Evolutionary conservation across 352 stramenopile genomes (phyloP).

Genomic region (Pythium coloratum): DNA sequence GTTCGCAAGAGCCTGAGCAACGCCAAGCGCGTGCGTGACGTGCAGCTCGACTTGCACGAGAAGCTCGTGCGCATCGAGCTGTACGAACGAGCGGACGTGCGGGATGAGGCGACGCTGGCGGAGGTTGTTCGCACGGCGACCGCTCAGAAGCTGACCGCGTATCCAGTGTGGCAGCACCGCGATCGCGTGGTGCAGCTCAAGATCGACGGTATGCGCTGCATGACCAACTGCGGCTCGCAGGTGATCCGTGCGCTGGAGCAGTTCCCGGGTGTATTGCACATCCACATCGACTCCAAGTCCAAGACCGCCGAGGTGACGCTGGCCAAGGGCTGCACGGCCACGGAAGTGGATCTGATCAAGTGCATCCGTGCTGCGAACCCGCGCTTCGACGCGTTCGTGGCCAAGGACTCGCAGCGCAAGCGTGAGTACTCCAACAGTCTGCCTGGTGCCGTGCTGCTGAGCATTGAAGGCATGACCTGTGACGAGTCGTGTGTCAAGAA

Average conservation of each 20-base stretch:
- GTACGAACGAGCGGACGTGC: conserved; percentile 36
- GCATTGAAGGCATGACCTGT: conserved; percentile 78
- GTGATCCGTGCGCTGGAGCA: conserved; percentile 81
- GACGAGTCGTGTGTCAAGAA: conserved; percentile 62
- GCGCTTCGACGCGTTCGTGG: conserved; percentile 72
- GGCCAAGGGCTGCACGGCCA: conserved; percentile 76
- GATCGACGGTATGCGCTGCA: conserved; percentile 86
- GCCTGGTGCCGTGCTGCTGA: conserved; percentile 66
- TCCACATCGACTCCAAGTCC: conserved; percentile 81
- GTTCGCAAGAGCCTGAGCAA: conserved; percentile 39
- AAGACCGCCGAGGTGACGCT: conserved; percentile 78
- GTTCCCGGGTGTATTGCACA: conserved; percentile 80
- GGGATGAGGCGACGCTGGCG: conserved; percentile 51
- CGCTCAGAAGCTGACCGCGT: conserved; percentile 50
- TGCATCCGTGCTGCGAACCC: conserved; percentile 72
- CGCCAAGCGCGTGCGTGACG: conserved; percentile 37
- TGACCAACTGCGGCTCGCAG: conserved; percentile 82
- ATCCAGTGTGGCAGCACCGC: conserved; percentile 82
- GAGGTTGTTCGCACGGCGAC: conserved; percentile 55
- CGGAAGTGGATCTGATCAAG: conserved; percentile 87
- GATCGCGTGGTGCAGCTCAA: conserved; percentile 74
- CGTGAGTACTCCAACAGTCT: conserved; percentile 45
- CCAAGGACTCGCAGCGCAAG: conserved; percentile 37
- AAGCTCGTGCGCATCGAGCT: conserved; percentile 73
- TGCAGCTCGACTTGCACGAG: conserved; percentile 63